Base-by-base conservation (phyloP, 371 early-diverging fungal genomes). In the Circinella minor region DNA sequence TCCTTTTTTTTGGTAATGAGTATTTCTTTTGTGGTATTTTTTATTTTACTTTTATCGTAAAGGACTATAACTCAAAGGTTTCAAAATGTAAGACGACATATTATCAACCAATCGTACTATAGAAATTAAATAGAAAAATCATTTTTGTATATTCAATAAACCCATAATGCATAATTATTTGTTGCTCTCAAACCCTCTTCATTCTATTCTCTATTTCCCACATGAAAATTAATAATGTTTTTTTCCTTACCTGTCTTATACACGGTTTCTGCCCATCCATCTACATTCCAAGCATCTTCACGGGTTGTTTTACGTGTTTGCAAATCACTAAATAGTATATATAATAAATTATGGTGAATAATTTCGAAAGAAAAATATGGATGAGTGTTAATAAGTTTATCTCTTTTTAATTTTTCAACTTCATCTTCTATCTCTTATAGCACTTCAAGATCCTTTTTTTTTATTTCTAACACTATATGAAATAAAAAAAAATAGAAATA, bases 261-360 rank as follows among this genome's bases (percentile, higher is more conserved):
- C 10, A 96, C 97, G 0, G 98, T 95, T 66, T 43, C 46, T 61
- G 96, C 90, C 98, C 98, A 97, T 36, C 94, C 96, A 69, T 96
- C 92, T 17, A 94, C 93, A 71, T 94, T 84, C 98, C 98, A 97
- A 9, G 96, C 95, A 55, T 88, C 87, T 78, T 96, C 97, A 67
- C 97, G 90, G 37, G 92, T 91, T 63, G 85, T 88, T 80, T 96
- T 96, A 70, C 97, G 93, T n/a, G 88, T 88, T 71, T 92, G 88
- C 47, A 95, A 80, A 74, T 92, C 90, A 67, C 93, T 93, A 77
- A 64, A 48, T n/a, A 18, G 55, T 55, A 17, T n/a, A n/a, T 55
- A 55, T n/a, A 55, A n/a, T 47, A 11, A 15, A 47, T 15, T 11
- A 15, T 47, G 15, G 47, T 47, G 94, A 9, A 93, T 92, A 62